phyloP scores from a whole-genome alignment of 148 eudicot species.

The Fagopyrum esculentum region DNA sequence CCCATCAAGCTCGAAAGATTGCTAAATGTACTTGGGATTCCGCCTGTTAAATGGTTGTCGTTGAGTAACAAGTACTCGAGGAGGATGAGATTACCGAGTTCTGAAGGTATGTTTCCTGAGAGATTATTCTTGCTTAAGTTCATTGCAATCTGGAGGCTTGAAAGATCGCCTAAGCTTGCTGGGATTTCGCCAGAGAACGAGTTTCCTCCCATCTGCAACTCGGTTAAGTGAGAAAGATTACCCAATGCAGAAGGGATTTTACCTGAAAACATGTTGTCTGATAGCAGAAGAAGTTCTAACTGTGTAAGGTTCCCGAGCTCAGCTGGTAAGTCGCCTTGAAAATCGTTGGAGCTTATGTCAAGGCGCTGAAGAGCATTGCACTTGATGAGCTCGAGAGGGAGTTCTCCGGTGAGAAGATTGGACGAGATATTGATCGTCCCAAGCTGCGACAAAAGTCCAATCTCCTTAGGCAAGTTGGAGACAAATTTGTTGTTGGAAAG shows the following conservation, averaged over 20 bases:
- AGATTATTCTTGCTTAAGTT: conserved; percentile 79
- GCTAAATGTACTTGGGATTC: conserved; percentile 72
- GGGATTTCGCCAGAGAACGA: conserved; percentile 69
- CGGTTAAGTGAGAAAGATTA: conserved; percentile 66
- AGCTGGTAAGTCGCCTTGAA: conserved; percentile 43
- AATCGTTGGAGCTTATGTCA: conserved; percentile 72
- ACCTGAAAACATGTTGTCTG: conserved; percentile 71
- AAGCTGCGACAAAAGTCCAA: conserved; percentile 53
- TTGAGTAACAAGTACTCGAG: conserved; percentile 69
- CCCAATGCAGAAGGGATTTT: conserved; percentile 65
- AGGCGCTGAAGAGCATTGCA: conserved; percentile 90
- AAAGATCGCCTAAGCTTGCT: conserved; percentile 56
- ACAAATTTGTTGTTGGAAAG: conserved; percentile 67
- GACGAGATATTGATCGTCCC: conserved; percentile 78
- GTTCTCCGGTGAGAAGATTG: conserved; percentile 50
- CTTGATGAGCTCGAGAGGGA: conserved; percentile 56
- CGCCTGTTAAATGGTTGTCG: conserved; percentile 77
- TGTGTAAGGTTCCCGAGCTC: conserved; percentile 68
- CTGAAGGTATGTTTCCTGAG: conserved; percentile 66
- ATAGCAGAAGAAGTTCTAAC: conserved; percentile 78
- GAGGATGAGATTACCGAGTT: conserved; percentile 74
- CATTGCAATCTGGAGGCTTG: conserved; percentile 74
- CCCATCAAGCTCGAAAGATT: conserved; percentile 74
- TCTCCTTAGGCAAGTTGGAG: conserved; percentile 67
- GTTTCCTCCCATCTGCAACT: conserved; percentile 88